Evolutionary conservation across 306 rosid species (phyloP), one percentile per base, ranked within the genome.

Genomic region (Coriaria nepalensis): DNA sequence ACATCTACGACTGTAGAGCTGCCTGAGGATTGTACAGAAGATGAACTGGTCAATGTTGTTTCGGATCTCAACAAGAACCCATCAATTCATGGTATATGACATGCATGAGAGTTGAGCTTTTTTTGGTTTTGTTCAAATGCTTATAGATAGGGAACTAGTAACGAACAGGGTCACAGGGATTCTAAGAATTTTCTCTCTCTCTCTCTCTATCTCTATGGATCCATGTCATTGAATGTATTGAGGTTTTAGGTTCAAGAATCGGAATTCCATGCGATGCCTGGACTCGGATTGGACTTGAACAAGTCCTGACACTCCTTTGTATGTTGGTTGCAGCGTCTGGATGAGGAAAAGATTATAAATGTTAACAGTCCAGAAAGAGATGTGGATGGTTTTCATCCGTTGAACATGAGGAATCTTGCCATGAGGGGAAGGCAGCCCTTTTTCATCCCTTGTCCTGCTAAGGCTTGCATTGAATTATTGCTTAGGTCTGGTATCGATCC

Each of bases 21-120:
- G 54, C 78, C 85, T 6, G 55, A 64, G 47, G 62, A 62, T 15
- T 78, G 71, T 51, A 13, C 62, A 43, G 75, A 78, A 55, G 70
- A 43, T 58, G 68, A 68, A 53, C 65, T 74, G 45, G 41, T 74
- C 53, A 36, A 52, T 60, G 67, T 59, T n/a, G 76, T 74, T 68
- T 61, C 73, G 0, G 13, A 61, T 55, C 68, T 70, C 9, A 78
- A 74, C 51, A 57, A 52, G 13, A 71, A 78, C 66, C 59, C 68
- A 1, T 45, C 60, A 33, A 49, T 78, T 4, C 81, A 74, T 57
- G 86, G 86, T 38, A 56, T 73, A 73, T 47, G 48, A 63, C 51
- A 5, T 58, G 10, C 7, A 6, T 15, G 10, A 6, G 47, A 4
- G 4, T 53, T n/a, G 9, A 14, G 4, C 2, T 33, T 48, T 59